Percentiles rank a stretch among this genome's conserved stretches.
Conservation (phyloP, 192 early-diverging fungal species). For the Coemansia sp. region DNA sequence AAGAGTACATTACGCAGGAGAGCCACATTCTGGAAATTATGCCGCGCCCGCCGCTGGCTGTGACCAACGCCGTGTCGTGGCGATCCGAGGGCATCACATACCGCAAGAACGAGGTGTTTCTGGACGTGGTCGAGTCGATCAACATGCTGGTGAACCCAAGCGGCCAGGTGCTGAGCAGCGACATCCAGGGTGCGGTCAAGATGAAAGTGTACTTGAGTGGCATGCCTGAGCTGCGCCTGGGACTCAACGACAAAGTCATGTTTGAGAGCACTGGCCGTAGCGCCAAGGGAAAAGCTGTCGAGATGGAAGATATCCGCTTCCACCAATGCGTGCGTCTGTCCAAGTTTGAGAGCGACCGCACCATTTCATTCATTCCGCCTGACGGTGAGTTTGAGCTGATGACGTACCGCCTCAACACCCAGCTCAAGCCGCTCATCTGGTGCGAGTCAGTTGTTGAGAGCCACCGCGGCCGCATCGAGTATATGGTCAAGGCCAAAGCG, state of each 20-base stretch:
- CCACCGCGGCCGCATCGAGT: conserved; percentile 92
- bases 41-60: conserved; percentile 85
- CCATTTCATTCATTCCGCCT: conserved; percentile 86
- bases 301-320: conserved; percentile 91
- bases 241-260: conserved; percentile 88
- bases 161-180: conserved; percentile 62
- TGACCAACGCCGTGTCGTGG: conserved; percentile 72
- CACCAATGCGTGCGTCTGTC: conserved; percentile 89
- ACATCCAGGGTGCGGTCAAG: conserved; percentile 79
- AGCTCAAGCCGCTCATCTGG: conserved; percentile 81
- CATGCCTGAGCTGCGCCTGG: conserved; percentile 82
- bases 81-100: conserved; percentile 70
- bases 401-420: conserved; percentile 84
- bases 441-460: conserved; percentile 81
- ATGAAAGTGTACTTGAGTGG: conserved; percentile 86
- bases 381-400: conserved; percentile 93
- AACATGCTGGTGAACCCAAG: conserved; percentile 69
- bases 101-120: conserved; percentile 74
- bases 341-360: conserved; percentile 84
- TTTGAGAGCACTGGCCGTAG: conserved; percentile 86
- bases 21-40: conserved; percentile 90
- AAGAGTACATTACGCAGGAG: conserved; percentile 97
- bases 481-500: conserved; percentile 93
- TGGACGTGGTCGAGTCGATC: conserved; percentile 75
- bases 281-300: conserved; percentile 74